Conservation (phyloP, 2,329 filamentous ascomycete species). For the Talaromyces sp. region DNA sequence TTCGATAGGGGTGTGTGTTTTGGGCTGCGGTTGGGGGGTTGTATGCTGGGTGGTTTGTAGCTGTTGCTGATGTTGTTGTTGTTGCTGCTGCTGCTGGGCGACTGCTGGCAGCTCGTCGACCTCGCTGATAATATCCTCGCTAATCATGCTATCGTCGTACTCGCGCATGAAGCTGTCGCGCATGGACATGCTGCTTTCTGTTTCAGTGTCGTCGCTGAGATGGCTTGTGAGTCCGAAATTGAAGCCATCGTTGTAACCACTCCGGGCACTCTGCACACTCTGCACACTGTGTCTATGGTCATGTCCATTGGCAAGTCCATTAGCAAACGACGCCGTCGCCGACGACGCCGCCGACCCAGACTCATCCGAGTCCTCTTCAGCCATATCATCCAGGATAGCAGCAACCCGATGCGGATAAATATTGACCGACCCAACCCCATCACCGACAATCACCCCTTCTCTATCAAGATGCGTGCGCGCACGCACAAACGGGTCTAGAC, state of each 20-base stretch:
- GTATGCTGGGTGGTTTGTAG: background rate
- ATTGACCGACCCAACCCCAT: slow-evolving; percentile 60
- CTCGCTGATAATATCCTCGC: background rate
- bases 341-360: background rate
- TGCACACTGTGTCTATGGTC: background rate
- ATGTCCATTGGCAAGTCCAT: background rate
- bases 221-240: background rate
- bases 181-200: background rate
- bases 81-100: background rate
- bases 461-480: slow-evolving; percentile 79
- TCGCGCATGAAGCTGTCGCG: slow-evolving; percentile 12
- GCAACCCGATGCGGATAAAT: slow-evolving; percentile 55
- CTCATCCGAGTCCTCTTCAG: background rate
- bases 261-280: background rate
- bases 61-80: background rate
- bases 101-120: background rate
- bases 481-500: slow-evolving; percentile 77
- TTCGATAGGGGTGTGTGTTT: background rate
- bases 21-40: background rate
- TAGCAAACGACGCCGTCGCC: background rate
- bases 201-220: background rate
- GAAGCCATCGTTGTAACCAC: background rate
- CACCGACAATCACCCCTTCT: slow-evolving; percentile 57
- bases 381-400: background rate
- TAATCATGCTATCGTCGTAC: slow-evolving; percentile 6